Base-by-base conservation (phyloP, 768 basidiomycete species). In the Boletus sp. region DNA sequence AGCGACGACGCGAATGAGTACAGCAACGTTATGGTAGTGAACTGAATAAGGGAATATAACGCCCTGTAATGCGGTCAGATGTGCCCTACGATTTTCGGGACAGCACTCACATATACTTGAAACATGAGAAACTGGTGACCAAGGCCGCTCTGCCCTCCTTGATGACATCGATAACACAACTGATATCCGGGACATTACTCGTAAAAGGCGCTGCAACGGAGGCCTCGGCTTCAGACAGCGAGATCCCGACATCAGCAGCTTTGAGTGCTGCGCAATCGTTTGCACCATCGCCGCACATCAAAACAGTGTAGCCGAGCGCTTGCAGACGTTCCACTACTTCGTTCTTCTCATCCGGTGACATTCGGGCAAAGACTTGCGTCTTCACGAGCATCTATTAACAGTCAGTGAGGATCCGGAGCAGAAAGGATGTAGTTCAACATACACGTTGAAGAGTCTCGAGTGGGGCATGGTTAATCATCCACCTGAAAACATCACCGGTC, bases 331-430 rank as follows among this genome's bases (percentile, higher is more conserved):
- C 96, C 17, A 99, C 92, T 17, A 98, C 84, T 70, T 99, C 97
- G 61, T 98, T 96, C 74, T 99, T 99, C 77, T 98, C 97, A 67
- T 98, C 97, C 0, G 97, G 97, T 9, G 97, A 99, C 97, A 99
- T 98, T 23, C 97, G 84, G 9, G 97, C 95, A 69, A 94, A 99
- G 43, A 98, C 86, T 68, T 97, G 92, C 2, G 95, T 85, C 71
- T 96, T 96, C 32, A 98, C 90, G 19, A 99, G 85, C 93, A 99
- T 97, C 96, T 98, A 51, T 5, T 19, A n/a, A 55, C 50, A 51
- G 30, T 50, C 43, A 54, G 41, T 42, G 50, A 34, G 19, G 19
- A 30, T 29, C 46, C 17, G 47, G 39, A 32, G 17, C 15, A 50
- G n/a, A 42, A 34, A 17, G 17, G 40, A 29, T 17, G 11, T 1